These are phyloP conservation scores for Nemophila menziesii DNA, from an alignment of 257 asterid species.

Conservation along the genomic window DNA sequence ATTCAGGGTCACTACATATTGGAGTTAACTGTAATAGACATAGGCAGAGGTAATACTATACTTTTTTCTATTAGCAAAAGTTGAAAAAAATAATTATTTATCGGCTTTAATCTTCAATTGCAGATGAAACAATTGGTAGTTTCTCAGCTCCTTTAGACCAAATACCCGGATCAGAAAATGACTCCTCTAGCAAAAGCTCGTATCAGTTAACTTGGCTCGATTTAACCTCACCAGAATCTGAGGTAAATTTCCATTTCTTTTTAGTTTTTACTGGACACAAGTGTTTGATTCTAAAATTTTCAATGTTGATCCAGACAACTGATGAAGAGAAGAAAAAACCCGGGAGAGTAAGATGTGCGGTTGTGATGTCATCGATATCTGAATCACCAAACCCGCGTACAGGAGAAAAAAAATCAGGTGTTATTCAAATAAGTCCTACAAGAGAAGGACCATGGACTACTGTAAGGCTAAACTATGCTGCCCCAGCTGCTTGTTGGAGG, in stretches of 20 bases:
- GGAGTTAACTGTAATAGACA: conserved; percentile 60
- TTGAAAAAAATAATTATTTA: background rate
- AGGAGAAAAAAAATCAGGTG: conserved; percentile 40
- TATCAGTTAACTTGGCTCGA: conserved; percentile 57
- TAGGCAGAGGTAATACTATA: conserved; percentile 54
- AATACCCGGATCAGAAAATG: conserved; percentile 31
- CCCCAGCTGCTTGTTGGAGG: conserved; percentile 91
- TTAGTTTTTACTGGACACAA: conserved; percentile 2
- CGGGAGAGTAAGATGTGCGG: conserved; percentile 68
- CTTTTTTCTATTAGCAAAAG: background rate
- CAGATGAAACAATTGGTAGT: conserved; percentile 65
- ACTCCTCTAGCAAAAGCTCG: conserved; percentile 16
- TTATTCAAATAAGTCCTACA: conserved; percentile 75
- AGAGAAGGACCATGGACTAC: conserved; percentile 88
- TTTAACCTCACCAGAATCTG: conserved; percentile 46
- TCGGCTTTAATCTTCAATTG: conserved; percentile 14
- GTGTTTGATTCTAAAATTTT: conserved; percentile 7
- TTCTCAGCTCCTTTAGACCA: conserved; percentile 49
- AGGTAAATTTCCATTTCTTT: conserved; percentile 28
- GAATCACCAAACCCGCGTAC: conserved; percentile 24
- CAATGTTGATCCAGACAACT: conserved; percentile 33
- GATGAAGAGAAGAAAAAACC: conserved; percentile 13
- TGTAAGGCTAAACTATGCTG: conserved; percentile 77
- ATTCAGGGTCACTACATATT: conserved; percentile 58
- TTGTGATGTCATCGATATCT: conserved; percentile 36